These are phyloP conservation scores for Populus davidiana DNA, from an alignment of 345 rosid genomes.

Conservation along the genomic window DNA sequence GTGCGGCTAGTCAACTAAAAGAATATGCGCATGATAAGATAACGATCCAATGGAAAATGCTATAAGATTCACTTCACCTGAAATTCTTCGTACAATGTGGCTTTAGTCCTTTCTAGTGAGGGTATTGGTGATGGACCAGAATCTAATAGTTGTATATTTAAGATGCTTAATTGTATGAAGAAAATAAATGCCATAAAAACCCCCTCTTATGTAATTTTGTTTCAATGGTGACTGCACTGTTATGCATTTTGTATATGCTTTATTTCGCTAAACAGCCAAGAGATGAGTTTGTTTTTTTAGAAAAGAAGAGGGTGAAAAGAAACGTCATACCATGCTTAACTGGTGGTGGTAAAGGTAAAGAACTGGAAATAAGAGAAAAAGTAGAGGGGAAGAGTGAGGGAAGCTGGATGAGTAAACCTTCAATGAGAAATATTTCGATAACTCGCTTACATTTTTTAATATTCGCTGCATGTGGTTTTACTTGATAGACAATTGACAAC, in stretches of 20 bases:
- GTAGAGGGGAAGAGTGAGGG: not conserved
- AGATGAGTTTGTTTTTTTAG: not conserved
- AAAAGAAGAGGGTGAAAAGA: not conserved
- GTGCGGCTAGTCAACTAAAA: not conserved
- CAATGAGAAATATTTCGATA: not conserved
- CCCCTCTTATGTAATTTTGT: not conserved
- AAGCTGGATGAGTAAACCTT: not conserved
- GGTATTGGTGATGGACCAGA: not conserved
- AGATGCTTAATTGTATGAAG: not conserved
- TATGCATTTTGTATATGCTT: not conserved
- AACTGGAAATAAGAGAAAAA: not conserved
- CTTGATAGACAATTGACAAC: not conserved
- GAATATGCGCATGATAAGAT: not conserved
- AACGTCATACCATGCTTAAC: not conserved
- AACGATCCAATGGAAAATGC: not conserved
- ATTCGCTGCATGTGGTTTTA: not conserved
- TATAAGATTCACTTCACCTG: not conserved
- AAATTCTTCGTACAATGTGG: not conserved
- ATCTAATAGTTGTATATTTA: not conserved
- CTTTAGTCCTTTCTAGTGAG: not conserved
- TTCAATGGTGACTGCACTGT: not conserved
- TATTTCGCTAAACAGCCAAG: not conserved
- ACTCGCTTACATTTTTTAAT: not conserved
- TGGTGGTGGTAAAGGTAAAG: not conserved
- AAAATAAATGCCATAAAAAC: no score